Evolutionary conservation across 2,329 filamentous ascomycete genomes (phyloP).

Genomic region (Phyllosticta citrichinensis): DNA sequence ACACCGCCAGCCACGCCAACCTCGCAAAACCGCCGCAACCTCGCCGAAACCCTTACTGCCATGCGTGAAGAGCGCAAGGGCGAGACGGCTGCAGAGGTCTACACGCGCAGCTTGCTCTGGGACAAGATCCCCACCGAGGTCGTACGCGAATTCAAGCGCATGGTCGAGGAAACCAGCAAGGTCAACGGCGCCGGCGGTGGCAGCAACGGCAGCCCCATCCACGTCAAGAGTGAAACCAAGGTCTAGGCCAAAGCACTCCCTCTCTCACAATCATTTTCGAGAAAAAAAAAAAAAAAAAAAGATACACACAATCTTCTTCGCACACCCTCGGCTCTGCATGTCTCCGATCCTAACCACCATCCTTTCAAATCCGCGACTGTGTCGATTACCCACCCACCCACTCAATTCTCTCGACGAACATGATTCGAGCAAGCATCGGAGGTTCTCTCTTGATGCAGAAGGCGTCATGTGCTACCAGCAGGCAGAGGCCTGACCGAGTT

Average conservation of each 20-base stretch:
- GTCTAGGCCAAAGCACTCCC: slow-evolving; percentile 15
- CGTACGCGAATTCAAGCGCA: slow-evolving; percentile 82
- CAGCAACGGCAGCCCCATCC: slow-evolving; percentile 20
- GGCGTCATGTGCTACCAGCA: neutral
- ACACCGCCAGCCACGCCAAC: slow-evolving; percentile 27
- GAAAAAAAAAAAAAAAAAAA: slow-evolving; percentile 1
- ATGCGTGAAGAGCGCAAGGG: slow-evolving; percentile 66
- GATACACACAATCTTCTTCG: neutral
- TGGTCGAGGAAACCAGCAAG: slow-evolving; percentile 63
- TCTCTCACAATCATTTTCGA: slow-evolving; percentile 5
- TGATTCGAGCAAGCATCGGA: neutral
- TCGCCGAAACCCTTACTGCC: slow-evolving; percentile 68
- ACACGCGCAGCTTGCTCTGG: slow-evolving; percentile 86
- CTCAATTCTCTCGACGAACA: neutral
- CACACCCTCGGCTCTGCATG: slow-evolving; percentile 3
- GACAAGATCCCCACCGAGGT: slow-evolving; percentile 89
- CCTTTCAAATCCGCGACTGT: neutral
- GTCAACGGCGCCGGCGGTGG: slow-evolving; percentile 14
- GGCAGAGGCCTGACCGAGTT: neutral
- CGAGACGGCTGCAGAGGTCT: slow-evolving; percentile 69
- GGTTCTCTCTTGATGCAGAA: neutral
- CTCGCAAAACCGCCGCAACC: slow-evolving; percentile 54
- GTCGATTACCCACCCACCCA: neutral
- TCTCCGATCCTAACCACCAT: slow-evolving; percentile 4
- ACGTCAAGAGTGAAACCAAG: slow-evolving; percentile 20